Evolutionary conservation across 2,329 filamentous ascomycete species (phyloP), one percentile per base, ranked within the genome.

Genomic region (Aspergillus ochraceus): DNA sequence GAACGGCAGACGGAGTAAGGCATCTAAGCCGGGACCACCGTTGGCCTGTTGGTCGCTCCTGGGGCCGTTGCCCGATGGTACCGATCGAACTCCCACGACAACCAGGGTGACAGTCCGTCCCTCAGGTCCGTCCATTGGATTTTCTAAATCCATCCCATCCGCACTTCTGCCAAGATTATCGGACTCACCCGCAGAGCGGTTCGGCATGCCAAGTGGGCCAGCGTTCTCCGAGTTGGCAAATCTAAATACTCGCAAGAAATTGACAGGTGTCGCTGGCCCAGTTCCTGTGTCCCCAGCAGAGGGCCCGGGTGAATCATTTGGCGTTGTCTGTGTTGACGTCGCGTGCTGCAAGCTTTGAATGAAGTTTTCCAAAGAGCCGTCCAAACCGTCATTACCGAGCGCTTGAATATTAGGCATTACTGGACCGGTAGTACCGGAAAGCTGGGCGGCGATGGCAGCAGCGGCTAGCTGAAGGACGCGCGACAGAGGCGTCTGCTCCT

Each of bases 211-310:
- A 4, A 71, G 49, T 32, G 64, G 64, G n/a, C 68, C 58, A 19
- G 71, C 61, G 54, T 71, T 65, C 26, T 79, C 76, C 9, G 82
- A 79, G 56, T 86, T 84, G 52, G 85, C 84, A 72, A 90, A 89
- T 51, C 87, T 80, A 71, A 90, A 90, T 74, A 89, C 88, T 58
- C 87, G 80, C 73, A 89, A 84, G 71, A 89, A 89, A 70, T 89
- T 89, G 60, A 89, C 78, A 4, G 87, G 85, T 11, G 83, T 80
- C 9, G 81, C 74, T 32, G 78, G 77, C 45, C 78, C 77, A 30
- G 79, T 77, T 42, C 79, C 78, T 26, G 79, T 79, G 29, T 71
- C 66, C 26, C 59, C 68, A 50, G 76, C 68, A 50, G 76, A 65
- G 22, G 69, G 61, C 54, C 71, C 77, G 32, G 71, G 58, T 36